These are phyloP conservation scores for Clonostachys sp. DNA, from an alignment of 2,329 filamentous ascomycete species.

Conservation along the genomic window DNA sequence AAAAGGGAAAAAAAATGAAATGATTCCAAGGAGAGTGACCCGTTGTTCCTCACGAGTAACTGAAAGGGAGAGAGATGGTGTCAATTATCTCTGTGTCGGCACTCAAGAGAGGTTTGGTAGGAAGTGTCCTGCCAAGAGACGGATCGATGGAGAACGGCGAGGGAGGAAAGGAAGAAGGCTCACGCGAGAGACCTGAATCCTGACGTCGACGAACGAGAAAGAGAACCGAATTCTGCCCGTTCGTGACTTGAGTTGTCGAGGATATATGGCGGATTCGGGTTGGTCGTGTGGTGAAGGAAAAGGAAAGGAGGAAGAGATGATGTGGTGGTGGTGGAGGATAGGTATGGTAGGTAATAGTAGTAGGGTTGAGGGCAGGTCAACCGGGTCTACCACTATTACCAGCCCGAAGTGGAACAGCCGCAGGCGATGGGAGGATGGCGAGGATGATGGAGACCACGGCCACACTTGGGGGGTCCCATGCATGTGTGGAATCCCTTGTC, in stretches of 20 bases:
- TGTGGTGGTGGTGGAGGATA: constrained; percentile 8
- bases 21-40: too few relatives aligned
- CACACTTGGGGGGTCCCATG: too few relatives aligned
- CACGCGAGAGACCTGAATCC: constrained; percentile 24
- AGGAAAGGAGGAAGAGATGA: constrained; percentile 10
- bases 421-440: too few relatives aligned
- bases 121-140: background rate
- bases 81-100: background rate
- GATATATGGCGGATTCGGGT: constrained; percentile 26
- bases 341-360: too few relatives aligned
- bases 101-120: constrained; percentile 1
- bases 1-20: too few relatives aligned
- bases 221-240: constrained; percentile 3
- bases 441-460: too few relatives aligned
- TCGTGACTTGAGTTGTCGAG: constrained; percentile 26
- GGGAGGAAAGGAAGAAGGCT: constrained; percentile 17
- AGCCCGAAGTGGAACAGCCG: too few relatives aligned
- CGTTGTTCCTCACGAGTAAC: too few relatives aligned
- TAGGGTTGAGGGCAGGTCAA: too few relatives aligned
- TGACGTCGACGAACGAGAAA: constrained; percentile 14
- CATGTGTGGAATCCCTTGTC: too few relatives aligned
- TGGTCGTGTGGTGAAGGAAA: constrained; percentile 5
- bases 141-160: constrained; percentile 6
- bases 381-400: too few relatives aligned
- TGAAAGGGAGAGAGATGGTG: too few relatives aligned